Percentiles rank a stretch among this genome's conserved stretches.
These are phyloP conservation scores for Thermothelomyces thermophilus DNA, from an alignment of 2,329 filamentous ascomycete genomes.

Conservation along the genomic window DNA sequence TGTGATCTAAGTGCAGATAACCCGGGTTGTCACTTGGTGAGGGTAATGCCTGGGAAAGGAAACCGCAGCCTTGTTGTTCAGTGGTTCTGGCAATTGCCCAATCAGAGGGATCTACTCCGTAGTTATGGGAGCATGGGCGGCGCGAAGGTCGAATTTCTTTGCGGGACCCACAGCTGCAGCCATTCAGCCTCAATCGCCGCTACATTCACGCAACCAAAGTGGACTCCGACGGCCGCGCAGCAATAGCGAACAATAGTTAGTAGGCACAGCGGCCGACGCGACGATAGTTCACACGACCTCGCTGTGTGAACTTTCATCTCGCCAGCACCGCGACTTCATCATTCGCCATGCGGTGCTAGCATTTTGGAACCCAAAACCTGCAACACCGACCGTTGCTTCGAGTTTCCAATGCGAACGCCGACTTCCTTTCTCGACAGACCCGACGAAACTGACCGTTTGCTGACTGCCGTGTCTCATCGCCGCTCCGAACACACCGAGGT, in stretches of 20 bases:
- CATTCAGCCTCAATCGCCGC: constrained; percentile 19
- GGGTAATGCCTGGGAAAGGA: too few relatives aligned
- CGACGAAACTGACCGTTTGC: neutral
- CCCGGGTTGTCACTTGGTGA: too few relatives aligned
- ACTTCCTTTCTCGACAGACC: neutral
- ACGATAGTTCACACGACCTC: constrained; percentile 1
- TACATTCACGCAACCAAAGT: neutral
- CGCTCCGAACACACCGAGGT: neutral
- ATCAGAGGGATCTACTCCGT: constrained; percentile 1
- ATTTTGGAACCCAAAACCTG: neutral
- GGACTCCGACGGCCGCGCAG: constrained; percentile 4
- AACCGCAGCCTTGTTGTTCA: constrained; percentile 17
- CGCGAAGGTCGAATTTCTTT: constrained; percentile 6
- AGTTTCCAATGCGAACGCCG: neutral
- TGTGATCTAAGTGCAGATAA: too few relatives aligned
- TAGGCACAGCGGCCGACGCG: neutral
- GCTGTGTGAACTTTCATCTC: neutral
- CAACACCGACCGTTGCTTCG: neutral
- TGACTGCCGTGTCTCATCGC: neutral
- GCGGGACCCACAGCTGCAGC: neutral
- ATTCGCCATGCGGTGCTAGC: constrained; percentile 8
- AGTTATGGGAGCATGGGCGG: neutral
- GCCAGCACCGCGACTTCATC: neutral
- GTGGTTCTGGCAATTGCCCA: constrained; percentile 8
- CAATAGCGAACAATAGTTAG: constrained; percentile 10